Evolutionary conservation across 2,329 filamentous ascomycete genomes (phyloP).

Genomic region (Ophiobolus disseminans): DNA sequence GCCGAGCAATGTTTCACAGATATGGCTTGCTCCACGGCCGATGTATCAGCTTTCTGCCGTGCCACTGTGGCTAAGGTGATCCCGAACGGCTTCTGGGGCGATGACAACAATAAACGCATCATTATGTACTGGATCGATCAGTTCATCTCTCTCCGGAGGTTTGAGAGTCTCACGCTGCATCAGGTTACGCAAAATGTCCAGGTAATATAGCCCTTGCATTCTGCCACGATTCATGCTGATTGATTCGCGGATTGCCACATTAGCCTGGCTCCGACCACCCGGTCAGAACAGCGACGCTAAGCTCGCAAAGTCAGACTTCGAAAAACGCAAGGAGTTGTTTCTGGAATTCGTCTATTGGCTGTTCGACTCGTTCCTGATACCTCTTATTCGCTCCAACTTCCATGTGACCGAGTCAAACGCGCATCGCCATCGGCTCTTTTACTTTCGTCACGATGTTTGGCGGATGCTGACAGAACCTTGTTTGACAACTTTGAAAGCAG

Average conservation of each 20-base stretch:
- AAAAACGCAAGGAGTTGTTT: constrained; percentile 80
- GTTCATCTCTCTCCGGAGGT: constrained; percentile 79
- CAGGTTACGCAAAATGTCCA: constrained; percentile 78
- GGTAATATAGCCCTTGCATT: constrained; percentile 54
- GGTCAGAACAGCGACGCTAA: constrained; percentile 57
- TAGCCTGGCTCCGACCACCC: constrained; percentile 75
- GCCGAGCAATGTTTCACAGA: constrained; percentile 61
- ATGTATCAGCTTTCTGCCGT: constrained; percentile 87
- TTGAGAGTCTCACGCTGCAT: constrained; percentile 81
- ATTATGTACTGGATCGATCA: constrained; percentile 74
- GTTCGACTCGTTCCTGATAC: constrained; percentile 90
- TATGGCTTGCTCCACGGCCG: constrained; percentile 69
- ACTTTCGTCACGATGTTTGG: constrained; percentile 96
- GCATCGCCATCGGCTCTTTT: constrained; percentile 84
- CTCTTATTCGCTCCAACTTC: constrained; percentile 85
- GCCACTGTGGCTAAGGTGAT: constrained; percentile 76
- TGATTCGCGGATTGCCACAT: constrained; percentile 64
- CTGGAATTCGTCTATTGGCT: constrained; percentile 88
- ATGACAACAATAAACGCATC: constrained; percentile 66
- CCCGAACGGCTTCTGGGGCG: constrained; percentile 77
- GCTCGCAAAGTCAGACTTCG: constrained; percentile 72
- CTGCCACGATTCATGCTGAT: constrained; percentile 19
- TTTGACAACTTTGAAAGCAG: constrained; percentile 68
- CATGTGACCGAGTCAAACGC: constrained; percentile 90
- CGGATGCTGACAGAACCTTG: constrained; percentile 75